Percentiles rank a stretch among this genome's conserved stretches.
Conservation (phyloP, 192 early-diverging fungal genomes). For the Coemansia sp. region DNA sequence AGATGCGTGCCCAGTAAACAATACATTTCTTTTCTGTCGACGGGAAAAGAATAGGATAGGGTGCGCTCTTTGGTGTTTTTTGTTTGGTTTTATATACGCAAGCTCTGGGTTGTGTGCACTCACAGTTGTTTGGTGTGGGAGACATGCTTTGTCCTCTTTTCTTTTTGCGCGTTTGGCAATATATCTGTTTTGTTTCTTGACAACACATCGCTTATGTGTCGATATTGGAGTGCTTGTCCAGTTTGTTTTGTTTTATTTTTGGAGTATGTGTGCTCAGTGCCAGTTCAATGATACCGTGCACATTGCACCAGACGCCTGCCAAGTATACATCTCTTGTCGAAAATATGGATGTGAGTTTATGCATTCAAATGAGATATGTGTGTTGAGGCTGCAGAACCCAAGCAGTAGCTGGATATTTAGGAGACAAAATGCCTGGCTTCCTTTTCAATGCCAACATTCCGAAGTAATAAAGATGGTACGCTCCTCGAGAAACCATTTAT, state of each 20-base stretch:
- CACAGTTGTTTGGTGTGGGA: not conserved
- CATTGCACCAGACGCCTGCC: too few species aligned
- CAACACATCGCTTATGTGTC: not conserved
- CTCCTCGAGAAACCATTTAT: not conserved
- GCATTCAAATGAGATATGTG: not conserved
- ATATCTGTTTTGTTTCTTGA: not conserved
- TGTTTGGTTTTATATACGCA: not conserved
- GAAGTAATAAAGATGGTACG: not conserved
- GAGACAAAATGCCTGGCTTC: not conserved
- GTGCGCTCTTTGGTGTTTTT: constrained; percentile 3
- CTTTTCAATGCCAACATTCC: not conserved
- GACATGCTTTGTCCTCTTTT: not conserved
- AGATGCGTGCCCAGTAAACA: constrained; percentile 85
- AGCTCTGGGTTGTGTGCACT: not conserved
- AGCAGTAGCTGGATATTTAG: not conserved
- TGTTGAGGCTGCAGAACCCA: not conserved
- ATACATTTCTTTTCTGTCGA: not conserved
- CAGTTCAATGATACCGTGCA: too few species aligned
- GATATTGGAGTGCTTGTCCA: too few species aligned
- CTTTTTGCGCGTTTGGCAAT: not conserved
- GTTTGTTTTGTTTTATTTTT: too few species aligned
- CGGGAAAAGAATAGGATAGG: not conserved
- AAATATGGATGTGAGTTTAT: not conserved
- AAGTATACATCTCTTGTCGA: too few species aligned
- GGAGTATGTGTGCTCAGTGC: too few species aligned